These are phyloP conservation scores for Trichocomaceae sp. DNA, from an alignment of 2,329 filamentous ascomycete genomes.

Conservation along the genomic window DNA sequence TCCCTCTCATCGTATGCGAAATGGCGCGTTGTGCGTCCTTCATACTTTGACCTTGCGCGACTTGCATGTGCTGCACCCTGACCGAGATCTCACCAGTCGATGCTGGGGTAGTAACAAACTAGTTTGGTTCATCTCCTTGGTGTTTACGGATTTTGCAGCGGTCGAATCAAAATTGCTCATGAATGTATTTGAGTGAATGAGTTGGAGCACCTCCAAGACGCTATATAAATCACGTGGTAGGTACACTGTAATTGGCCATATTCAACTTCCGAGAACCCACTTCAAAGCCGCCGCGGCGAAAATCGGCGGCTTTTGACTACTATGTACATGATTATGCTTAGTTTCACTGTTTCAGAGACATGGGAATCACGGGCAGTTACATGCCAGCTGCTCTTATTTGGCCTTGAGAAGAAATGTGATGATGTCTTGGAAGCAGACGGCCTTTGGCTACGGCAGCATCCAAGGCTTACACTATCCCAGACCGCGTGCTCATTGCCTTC, in stretches of 20 bases:
- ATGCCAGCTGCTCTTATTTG: slow-evolving; percentile 11
- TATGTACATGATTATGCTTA: neutral
- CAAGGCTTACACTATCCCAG: slow-evolving; percentile 29
- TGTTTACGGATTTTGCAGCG: too few species aligned
- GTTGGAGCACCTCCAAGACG: too few species aligned
- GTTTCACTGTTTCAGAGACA: neutral
- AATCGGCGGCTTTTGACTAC: neutral
- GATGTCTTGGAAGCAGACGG: slow-evolving; percentile 44
- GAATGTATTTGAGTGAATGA: too few species aligned
- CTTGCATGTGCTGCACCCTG: neutral
- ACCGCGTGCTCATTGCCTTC: slow-evolving; percentile 30
- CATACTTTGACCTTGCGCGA: neutral
- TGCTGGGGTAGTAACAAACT: neutral
- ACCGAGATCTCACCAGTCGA: neutral
- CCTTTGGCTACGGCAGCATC: slow-evolving; percentile 30
- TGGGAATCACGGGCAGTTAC: slow-evolving; percentile 4
- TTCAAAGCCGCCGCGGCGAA: neutral
- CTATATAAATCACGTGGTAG: neutral
- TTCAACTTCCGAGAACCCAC: neutral
- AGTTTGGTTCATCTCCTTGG: neutral
- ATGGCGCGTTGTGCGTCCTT: neutral
- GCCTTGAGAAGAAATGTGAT: slow-evolving; percentile 28
- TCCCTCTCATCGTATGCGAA: neutral
- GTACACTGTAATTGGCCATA: neutral
- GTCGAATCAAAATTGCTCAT: too few species aligned